Conservation (phyloP, 345 rosid genomes). For the Pistacia integerrima region DNA sequence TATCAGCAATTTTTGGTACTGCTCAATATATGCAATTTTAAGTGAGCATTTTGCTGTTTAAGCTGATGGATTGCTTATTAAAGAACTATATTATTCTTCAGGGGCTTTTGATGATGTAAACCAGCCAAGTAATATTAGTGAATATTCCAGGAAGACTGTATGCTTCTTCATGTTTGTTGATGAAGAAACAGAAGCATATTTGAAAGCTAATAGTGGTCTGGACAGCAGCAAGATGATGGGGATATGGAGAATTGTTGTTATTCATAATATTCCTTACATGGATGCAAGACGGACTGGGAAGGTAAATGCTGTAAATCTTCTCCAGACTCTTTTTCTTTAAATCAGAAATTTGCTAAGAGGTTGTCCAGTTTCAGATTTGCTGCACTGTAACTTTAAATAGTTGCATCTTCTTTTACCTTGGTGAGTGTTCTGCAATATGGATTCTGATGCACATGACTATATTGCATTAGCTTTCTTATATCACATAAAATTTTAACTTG, state of each 20-base stretch:
- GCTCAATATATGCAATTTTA: conserved; percentile 19
- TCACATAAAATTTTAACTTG: neutral
- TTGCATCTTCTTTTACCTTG: conserved; percentile 1
- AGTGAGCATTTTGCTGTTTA: conserved; percentile 11
- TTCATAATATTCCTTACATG: conserved; percentile 78
- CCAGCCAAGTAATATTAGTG: conserved; percentile 82
- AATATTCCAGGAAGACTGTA: conserved; percentile 67
- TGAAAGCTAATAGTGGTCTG: conserved; percentile 62
- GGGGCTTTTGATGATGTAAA: conserved; percentile 93
- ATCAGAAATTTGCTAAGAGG: neutral
- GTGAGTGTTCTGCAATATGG: neutral
- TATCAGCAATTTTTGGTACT: conserved; percentile 95
- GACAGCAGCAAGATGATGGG: conserved; percentile 63
- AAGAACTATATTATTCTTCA: conserved; percentile 31
- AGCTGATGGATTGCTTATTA: conserved; percentile 23
- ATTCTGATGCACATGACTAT: conserved; percentile 2
- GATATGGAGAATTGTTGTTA: conserved; percentile 89
- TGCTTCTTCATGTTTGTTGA: conserved; percentile 97
- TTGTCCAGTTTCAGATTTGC: neutral
- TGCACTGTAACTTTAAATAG: neutral
- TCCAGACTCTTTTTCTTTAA: neutral
- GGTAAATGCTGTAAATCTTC: conserved; percentile 38
- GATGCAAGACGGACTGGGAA: conserved; percentile 97
- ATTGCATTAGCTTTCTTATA: conserved; percentile 4
- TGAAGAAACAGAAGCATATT: conserved; percentile 86